phyloP scores from a whole-genome alignment of 164 flowering plant species.

The grape (Vitis vinifera) region DNA sequence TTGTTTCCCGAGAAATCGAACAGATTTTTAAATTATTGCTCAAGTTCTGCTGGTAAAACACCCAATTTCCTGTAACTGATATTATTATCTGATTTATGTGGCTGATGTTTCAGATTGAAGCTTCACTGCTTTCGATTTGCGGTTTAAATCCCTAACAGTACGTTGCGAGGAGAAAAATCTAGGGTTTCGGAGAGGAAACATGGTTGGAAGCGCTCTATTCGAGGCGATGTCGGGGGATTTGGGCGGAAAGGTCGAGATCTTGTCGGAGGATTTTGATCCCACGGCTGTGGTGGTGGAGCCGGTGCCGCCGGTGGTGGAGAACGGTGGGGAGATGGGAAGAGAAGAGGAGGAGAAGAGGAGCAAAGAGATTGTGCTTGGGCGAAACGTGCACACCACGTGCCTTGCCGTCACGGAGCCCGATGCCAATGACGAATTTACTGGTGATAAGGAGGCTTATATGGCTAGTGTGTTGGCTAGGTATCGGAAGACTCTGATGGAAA shows the following conservation, averaged over 20 bases:
- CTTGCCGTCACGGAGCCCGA: conserved; percentile 88
- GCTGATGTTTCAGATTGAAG: too few species aligned
- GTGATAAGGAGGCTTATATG: conserved; percentile 93
- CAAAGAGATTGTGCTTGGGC: conserved; percentile 75
- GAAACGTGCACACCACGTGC: conserved; percentile 81
- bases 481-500: conserved; percentile 56
- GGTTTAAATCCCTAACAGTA: too few species aligned
- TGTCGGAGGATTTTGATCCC: conserved; percentile 47
- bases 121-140: too few species aligned
- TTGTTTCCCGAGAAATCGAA: too few species aligned
- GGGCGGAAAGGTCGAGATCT: conserved; percentile 13
- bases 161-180: too few species aligned
- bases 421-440: conserved; percentile 81
- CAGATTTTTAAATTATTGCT: too few species aligned
- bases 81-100: too few species aligned
- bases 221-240: conserved; percentile 3
- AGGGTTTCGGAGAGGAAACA: background rate
- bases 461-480: conserved; percentile 91
- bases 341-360: conserved; percentile 18
- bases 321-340: conserved; percentile 11
- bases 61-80: too few species aligned
- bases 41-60: too few species aligned
- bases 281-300: conserved; percentile 41
- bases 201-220: background rate
- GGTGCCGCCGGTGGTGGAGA: conserved; percentile 34